These are phyloP conservation scores for Cladophialophora psammophila DNA, from an alignment of 2,329 filamentous ascomycete genomes.

Conservation along the genomic window DNA sequence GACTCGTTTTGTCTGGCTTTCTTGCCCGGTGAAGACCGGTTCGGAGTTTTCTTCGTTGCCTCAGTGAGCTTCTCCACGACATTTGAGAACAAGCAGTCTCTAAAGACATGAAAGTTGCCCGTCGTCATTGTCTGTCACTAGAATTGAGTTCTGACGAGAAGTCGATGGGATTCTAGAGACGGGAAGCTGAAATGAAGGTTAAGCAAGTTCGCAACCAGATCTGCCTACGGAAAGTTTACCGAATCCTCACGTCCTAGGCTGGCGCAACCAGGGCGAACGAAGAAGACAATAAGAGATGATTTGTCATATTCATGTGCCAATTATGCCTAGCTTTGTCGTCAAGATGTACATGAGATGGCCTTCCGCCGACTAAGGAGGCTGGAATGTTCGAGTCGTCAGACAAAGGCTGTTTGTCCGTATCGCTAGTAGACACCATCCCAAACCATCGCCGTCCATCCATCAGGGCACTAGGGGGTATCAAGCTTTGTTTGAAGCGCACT, in stretches of 20 bases:
- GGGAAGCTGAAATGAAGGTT: background rate
- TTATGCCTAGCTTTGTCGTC: background rate
- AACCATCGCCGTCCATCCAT: background rate
- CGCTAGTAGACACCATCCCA: background rate
- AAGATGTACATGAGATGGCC: background rate
- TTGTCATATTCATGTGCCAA: background rate
- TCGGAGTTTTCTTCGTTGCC: conserved; percentile 32
- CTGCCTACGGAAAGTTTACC: background rate
- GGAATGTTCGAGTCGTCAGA: background rate
- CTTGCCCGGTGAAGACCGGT: conserved; percentile 50
- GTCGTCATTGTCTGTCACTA: conserved; percentile 46
- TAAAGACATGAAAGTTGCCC: conserved; percentile 71
- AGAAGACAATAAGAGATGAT: background rate
- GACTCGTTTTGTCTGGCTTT: conserved; percentile 39
- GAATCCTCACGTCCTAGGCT: background rate
- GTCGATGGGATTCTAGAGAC: background rate
- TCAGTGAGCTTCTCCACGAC: conserved; percentile 68
- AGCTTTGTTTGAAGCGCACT: conserved; percentile 9
- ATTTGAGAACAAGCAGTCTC: conserved; percentile 74
- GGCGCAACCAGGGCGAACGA: no score
- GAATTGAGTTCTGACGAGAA: background rate
- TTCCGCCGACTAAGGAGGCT: background rate
- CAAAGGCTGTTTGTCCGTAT: background rate
- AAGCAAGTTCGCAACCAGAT: background rate
- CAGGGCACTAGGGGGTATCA: conserved; percentile 6